Evolutionary conservation across 345 rosid genomes (phyloP), one percentile per base, ranked within the genome.

Genomic region (Erucastrum elatum): DNA sequence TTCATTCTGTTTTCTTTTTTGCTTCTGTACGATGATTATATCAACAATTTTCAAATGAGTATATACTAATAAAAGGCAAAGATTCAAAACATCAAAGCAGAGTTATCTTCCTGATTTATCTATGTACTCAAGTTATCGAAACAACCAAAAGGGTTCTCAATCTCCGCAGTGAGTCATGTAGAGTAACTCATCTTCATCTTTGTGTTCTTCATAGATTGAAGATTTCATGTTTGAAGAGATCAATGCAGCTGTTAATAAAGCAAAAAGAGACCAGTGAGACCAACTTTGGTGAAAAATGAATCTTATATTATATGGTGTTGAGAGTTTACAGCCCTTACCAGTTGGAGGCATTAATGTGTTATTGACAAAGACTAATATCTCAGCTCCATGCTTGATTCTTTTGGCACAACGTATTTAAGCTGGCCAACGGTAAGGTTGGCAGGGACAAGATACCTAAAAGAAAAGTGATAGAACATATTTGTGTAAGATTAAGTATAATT

Each of bases 161-260:
- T 39, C 98, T 4, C 98, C 95, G 2, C 98, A 91, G 94, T 92
- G 92, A 37, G 91, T 91, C 98, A 92, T 94, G 86, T 94, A 94
- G 59, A 92, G 92, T 82, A 94, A 92, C 25, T 97, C 95, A 80
- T 94, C 98, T 84, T 90, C 97, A 69, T 94, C 98, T 83, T 90
- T 92, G 86, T 92, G 90, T 81, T 94, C 97, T 75, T 94, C 98
- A 13, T 90, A 93, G 34, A 91, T 90, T 17, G 98, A 87, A 64
- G 97, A 90, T 97, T 21, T 21, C 21, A 21, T 21, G 21, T 21
- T 21, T 21, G 21, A 21, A 21, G 21, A 21, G 21, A 95, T 90
- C 97, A 91, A 81, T 13, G 99, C 93, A 71, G 97, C 99, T 95
- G 27, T 12, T 80, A 66, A 26, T 6, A 49, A 35, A 61, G 13